Conservation (phyloP, 1,284 basidiomycete species). For the Ustilago crameri region DNA sequence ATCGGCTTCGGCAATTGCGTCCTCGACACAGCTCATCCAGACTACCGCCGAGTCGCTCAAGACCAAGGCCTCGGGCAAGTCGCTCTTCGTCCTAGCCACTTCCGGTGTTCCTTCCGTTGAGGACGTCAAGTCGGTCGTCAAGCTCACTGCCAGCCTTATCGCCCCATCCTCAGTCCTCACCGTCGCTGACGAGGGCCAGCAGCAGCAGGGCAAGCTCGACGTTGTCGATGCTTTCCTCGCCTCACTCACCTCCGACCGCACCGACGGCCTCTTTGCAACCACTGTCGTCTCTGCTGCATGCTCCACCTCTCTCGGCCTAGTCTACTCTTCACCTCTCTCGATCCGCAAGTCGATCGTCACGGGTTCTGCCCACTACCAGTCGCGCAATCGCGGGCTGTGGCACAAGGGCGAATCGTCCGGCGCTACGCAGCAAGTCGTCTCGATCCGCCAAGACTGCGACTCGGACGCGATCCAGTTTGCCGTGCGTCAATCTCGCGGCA, state of each 20-base stretch:
- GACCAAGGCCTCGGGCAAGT: conserved; percentile 56
- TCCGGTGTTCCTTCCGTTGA: conserved; percentile 32
- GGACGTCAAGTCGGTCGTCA: conserved; percentile 43
- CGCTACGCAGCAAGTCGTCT: conserved; percentile 86
- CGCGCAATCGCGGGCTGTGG: conserved; percentile 90
- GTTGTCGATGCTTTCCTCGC: conserved; percentile 68
- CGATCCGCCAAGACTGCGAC: conserved; percentile 91
- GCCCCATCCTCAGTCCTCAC: conserved; percentile 54
- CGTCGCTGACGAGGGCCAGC: conserved; percentile 18
- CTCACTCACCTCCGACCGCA: conserved; percentile 83
- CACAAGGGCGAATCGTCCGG: conserved; percentile 96
- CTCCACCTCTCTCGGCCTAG: conserved; percentile 82
- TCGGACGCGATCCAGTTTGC: conserved; percentile 89
- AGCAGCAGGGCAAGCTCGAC: conserved; percentile 51
- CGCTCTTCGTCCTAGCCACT: conserved; percentile 56
- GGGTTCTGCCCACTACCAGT: conserved; percentile 94
- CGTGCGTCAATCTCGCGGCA: conserved; percentile 84
- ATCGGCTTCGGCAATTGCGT: conserved; percentile 34
- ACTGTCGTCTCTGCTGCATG: conserved; percentile 76
- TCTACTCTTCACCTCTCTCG: conserved; percentile 93
- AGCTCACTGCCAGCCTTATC: conserved; percentile 50
- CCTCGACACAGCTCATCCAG: conserved; percentile 42
- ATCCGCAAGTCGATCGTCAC: conserved; percentile 87
- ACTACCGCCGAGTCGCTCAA: conserved; percentile 45
- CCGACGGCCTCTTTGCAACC: conserved; percentile 92